Conservation (phyloP, 1,139 yeast genomes). For the Geotrichum klebahnii region DNA sequence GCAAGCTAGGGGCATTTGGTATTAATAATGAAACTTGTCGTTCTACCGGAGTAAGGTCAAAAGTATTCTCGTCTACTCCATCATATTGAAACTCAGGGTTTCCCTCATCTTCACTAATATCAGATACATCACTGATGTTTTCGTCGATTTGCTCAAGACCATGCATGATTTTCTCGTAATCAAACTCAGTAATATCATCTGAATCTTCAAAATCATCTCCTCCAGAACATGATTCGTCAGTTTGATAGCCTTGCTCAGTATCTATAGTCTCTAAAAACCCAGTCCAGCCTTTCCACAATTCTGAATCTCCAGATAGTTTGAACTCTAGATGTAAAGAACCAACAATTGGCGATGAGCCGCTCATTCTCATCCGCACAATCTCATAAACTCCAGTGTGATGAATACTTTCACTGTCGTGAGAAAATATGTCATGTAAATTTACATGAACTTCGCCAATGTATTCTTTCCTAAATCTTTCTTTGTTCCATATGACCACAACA, state of each 20-base stretch:
- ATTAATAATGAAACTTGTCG: too few relatives aligned
- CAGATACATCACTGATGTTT: not conserved
- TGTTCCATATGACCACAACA: conserved; percentile 41
- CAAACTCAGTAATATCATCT: conserved; percentile 8
- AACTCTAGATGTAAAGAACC: too few relatives aligned
- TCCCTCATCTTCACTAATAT: conserved; percentile 13
- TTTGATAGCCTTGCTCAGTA: too few relatives aligned
- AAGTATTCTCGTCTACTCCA: conserved; percentile 1
- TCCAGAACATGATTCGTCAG: not conserved
- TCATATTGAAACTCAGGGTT: not conserved
- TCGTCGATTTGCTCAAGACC: conserved; percentile 1
- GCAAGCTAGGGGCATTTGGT: too few relatives aligned
- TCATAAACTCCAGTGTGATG: too few relatives aligned
- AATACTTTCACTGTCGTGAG: conserved; percentile 3
- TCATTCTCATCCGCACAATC: too few relatives aligned
- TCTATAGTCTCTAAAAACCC: conserved; percentile 2
- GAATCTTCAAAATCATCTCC: conserved; percentile 18
- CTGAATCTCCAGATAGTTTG: conserved; percentile 6
- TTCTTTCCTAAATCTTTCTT: conserved; percentile 37
- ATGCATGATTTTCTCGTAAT: conserved; percentile 10
- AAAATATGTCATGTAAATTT: conserved; percentile 19
- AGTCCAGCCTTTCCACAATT: conserved; percentile 13
- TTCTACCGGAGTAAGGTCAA: too few relatives aligned
- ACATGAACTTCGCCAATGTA: conserved; percentile 58
- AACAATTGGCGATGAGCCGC: too few relatives aligned